phyloP scores from a whole-genome alignment of 306 rosid genomes.

The Macrotyloma uniflorum region DNA sequence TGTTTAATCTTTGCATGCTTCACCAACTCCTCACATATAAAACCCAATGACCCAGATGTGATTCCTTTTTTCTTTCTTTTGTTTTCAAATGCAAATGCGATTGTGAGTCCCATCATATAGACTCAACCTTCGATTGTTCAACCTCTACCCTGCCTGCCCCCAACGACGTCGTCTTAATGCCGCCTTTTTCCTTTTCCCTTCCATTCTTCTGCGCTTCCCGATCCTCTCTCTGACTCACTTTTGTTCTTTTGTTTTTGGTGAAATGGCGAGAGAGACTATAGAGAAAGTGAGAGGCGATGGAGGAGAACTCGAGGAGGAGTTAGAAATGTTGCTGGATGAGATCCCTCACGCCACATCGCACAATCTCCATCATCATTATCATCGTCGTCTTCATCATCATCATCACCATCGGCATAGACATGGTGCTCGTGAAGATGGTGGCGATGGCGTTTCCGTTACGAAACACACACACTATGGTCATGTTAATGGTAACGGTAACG shows the following conservation, averaged over 20 bases:
- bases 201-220: background rate
- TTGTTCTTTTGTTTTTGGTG: background rate
- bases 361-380: conserved; percentile 36
- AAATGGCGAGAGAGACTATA: conserved; percentile 25
- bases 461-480: conserved; percentile 17
- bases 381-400: background rate
- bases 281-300: conserved; percentile 44
- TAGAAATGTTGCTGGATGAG: conserved; percentile 60
- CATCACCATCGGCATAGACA: background rate
- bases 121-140: conserved; percentile 13
- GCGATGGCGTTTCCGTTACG: conserved; percentile 2
- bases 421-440: background rate
- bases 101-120: conserved; percentile 10
- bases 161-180: background rate
- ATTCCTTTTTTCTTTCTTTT: background rate
- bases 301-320: conserved; percentile 43
- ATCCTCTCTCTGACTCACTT: background rate
- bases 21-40: conserved; percentile 47
- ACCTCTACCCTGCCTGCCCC: background rate
- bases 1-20: conserved; percentile 68
- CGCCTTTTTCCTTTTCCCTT: background rate
- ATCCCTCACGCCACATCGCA: conserved; percentile 60
- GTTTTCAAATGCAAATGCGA: conserved; percentile 22
- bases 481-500: background rate
- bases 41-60: conserved; percentile 17